Evolutionary conservation across 176 grass and related monocot genomes (phyloP), one percentile per base, ranked within the genome.

Genomic region (Zoysia japonica): DNA sequence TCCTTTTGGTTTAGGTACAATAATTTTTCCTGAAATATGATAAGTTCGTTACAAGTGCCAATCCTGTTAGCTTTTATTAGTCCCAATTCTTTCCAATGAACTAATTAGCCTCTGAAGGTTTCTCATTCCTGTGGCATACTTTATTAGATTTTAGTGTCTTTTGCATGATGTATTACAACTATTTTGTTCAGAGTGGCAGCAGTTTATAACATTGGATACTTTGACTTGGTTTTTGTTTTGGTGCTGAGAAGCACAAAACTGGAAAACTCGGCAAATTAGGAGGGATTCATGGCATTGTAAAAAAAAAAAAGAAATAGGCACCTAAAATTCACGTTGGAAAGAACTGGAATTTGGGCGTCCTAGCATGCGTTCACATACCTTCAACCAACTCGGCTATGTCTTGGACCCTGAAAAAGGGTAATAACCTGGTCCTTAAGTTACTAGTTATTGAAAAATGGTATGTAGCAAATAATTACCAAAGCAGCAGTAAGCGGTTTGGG

Each of bases 31-130:
- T 61, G 19, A 28, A 71, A 35, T 14, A 71, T 10, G 38, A 57
- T 38, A 62, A 71, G 47, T 71, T 15, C 39, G 17, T 19, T 55
- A 55, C 49, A 52, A 42, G 37, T 79, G 64, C 56, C 42, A 59
- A 80, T 70, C 60, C 3, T 6, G 36, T 20, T 67, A 61, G 52
- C 72, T 76, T 76, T 72, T 55, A 41, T 74, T 57, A 43, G 49
- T 12, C 55, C 19, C 4, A 19, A 11, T 57, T 3, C 40, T 41
- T 56, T 42, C 37, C 16, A 54, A 19, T 74, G 16, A 19, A 9
- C 5, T 55, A 40, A 42, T 62, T 61, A 44, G 19, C 74, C 61
- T 77, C 56, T 39, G 14, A 78, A 71, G 45, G 15, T 68, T 68
- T 61, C 9, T 16, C 4, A 9, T 61, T 36, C 20, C 6, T 28